phyloP scores from a whole-genome alignment of 108 stramenopile genomes.

The Pseudonitzschia multiseries region DNA sequence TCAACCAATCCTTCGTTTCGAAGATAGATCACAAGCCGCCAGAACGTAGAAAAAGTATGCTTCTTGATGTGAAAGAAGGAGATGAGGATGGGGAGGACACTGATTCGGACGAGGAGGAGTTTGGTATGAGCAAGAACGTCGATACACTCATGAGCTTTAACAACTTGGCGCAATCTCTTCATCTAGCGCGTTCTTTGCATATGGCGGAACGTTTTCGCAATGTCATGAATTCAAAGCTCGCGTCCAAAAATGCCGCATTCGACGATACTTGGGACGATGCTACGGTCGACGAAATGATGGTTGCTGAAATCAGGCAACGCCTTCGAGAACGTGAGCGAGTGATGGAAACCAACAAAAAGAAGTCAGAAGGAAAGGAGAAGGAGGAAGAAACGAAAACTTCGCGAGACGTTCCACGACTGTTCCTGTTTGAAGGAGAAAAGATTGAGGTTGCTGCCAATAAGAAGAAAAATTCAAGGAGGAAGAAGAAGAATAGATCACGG shows the following conservation, averaged over 20 bases:
- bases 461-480: constrained; percentile 15
- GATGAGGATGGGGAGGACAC: not conserved
- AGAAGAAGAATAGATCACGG: constrained; percentile 16
- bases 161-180: too few relatives aligned
- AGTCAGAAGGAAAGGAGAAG: constrained; percentile 14
- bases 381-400: constrained; percentile 5
- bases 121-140: not conserved
- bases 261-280: constrained; percentile 34
- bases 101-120: not conserved
- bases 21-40: constrained; percentile 16
- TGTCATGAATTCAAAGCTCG: not conserved
- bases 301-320: constrained; percentile 35
- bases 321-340: constrained; percentile 23
- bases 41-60: not conserved
- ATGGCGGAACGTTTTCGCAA: too few relatives aligned
- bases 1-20: constrained; percentile 14
- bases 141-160: too few relatives aligned
- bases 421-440: constrained; percentile 40
- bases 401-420: constrained; percentile 26
- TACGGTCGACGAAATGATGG: constrained; percentile 27
- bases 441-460: not conserved
- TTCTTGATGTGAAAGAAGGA: constrained; percentile 2
- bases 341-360: not conserved
- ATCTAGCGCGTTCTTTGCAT: not conserved
- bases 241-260: constrained; percentile 29